Evolutionary conservation across 306 rosid genomes (phyloP).

Genomic region (Hylodesmum podocarpum): DNA sequence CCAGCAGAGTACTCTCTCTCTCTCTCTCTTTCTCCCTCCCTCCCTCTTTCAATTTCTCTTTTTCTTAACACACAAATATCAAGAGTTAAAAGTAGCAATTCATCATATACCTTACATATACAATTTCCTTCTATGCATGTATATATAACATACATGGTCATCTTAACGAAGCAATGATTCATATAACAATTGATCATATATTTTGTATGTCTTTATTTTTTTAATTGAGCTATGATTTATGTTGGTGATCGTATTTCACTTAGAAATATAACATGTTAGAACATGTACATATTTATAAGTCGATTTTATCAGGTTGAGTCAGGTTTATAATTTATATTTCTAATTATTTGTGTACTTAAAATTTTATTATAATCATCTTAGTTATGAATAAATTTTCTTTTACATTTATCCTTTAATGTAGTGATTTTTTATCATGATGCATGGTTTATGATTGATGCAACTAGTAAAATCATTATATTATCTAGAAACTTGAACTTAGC

Average conservation of each 20-base stretch:
- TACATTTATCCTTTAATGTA: not conserved
- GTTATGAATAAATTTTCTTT: constrained; percentile 5
- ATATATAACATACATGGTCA: not conserved
- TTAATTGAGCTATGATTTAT: too few relatives aligned
- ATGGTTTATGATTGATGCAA: not conserved
- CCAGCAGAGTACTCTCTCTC: constrained; percentile 63
- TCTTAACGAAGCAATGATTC: too few relatives aligned
- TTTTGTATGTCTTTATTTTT: too few relatives aligned
- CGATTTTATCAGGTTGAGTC: too few relatives aligned
- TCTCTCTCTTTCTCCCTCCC: not conserved
- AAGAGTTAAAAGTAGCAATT: not conserved
- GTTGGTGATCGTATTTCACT: too few relatives aligned
- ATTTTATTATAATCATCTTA: not conserved
- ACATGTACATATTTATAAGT: too few relatives aligned
- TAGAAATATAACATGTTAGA: too few relatives aligned
- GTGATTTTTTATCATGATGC: not conserved
- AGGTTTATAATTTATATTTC: too few relatives aligned
- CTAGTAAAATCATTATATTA: not conserved
- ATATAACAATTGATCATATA: too few relatives aligned
- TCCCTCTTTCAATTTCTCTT: not conserved
- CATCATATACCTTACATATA: not conserved
- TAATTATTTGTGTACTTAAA: too few relatives aligned
- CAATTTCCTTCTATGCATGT: not conserved
- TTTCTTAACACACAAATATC: not conserved
- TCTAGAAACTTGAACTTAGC: not conserved